Conservation (phyloP, 1,284 basidiomycete genomes). For the Austroboletus niveus region DNA sequence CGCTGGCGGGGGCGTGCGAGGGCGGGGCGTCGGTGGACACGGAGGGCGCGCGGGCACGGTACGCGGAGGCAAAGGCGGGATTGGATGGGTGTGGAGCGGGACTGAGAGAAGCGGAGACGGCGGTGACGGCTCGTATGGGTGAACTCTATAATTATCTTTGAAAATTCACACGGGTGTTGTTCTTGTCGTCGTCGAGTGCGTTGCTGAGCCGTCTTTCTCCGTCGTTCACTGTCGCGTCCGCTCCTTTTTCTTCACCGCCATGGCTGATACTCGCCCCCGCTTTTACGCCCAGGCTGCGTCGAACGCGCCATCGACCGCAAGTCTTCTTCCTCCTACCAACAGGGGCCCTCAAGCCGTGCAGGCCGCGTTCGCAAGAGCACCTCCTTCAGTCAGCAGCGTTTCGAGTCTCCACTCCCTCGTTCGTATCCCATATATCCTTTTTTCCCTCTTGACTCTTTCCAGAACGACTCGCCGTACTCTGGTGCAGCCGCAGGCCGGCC, state of each 20-base stretch:
- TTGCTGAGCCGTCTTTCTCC: background rate
- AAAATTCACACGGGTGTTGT: background rate
- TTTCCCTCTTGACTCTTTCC: conserved; percentile 8
- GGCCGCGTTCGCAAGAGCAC: conserved; percentile 46
- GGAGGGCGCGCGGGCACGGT: conserved; percentile 36
- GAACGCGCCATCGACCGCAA: conserved; percentile 52
- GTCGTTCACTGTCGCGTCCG: too few relatives aligned
- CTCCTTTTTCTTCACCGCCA: conserved; percentile 5
- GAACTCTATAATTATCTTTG: background rate
- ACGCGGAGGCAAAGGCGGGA: conserved; percentile 38
- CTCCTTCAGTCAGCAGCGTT: conserved; percentile 38
- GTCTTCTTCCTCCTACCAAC: conserved; percentile 45
- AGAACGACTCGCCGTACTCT: conserved; percentile 46
- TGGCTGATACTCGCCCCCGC: conserved; percentile 27
- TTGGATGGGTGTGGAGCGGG: conserved; percentile 20
- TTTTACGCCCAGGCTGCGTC: conserved; percentile 34
- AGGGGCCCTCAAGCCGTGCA: conserved; percentile 36
- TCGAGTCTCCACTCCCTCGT: conserved; percentile 46
- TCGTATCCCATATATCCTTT: background rate
- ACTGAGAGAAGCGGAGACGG: conserved; percentile 15
- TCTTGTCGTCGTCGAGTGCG: background rate
- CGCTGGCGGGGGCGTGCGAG: conserved; percentile 54
- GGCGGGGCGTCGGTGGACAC: conserved; percentile 16
- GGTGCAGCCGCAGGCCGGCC: conserved; percentile 29
- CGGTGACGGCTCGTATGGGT: conserved; percentile 23